These are phyloP conservation scores for Tetrahymena malaccensis DNA, from an alignment of 73 alveolate genomes.

Conservation along the genomic window DNA sequence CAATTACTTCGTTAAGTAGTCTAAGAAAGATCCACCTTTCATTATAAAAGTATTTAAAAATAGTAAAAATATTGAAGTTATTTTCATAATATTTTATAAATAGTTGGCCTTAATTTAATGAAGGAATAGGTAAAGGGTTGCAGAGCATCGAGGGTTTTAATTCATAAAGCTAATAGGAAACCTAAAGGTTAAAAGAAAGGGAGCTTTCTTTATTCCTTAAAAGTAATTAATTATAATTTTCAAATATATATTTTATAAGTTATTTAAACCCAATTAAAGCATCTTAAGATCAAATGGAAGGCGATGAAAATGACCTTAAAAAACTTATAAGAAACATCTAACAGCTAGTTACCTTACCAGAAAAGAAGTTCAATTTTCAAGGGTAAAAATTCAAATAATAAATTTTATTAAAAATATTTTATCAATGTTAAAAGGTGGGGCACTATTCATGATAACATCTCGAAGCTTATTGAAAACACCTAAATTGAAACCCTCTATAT, in stretches of 20 bases:
- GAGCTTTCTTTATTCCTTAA: background rate
- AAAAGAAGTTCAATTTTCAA: background rate
- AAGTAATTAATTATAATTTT: background rate
- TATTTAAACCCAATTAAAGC: background rate
- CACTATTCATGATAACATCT: background rate
- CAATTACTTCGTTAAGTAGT: background rate
- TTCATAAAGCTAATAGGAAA: background rate
- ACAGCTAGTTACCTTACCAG: background rate
- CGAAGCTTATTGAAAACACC: background rate
- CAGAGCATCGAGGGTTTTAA: background rate
- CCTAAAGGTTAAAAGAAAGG: background rate
- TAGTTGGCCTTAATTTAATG: background rate
- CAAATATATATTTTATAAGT: background rate
- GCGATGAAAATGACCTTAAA: background rate
- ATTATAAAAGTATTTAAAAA: background rate
- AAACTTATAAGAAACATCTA: background rate
- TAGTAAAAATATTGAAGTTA: background rate
- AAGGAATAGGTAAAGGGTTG: background rate
- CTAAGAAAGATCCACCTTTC: background rate
- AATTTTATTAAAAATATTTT: background rate
- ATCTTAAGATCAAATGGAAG: background rate
- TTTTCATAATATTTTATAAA: background rate
- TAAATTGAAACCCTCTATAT: background rate
- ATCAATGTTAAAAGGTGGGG: background rate
- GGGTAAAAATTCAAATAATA: background rate